Evolutionary conservation across 179 eudicot species (phyloP).

Genomic region (Nepenthes alata): DNA sequence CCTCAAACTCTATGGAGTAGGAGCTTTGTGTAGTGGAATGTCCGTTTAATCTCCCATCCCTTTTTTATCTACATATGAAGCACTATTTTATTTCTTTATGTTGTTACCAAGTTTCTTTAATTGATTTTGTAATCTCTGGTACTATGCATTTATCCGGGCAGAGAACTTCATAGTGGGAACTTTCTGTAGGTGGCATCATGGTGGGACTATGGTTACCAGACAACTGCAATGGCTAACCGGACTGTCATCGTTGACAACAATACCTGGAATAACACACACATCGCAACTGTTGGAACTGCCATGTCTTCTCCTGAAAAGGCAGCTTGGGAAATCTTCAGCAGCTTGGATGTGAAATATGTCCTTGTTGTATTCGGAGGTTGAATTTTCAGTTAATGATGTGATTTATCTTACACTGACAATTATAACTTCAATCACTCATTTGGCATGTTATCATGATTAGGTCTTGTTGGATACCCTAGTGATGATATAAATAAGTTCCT

Average conservation of each 20-base stretch:
- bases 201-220: constrained; percentile 99
- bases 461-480: constrained; percentile 97
- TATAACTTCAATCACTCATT: neutral
- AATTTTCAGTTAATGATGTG: constrained; percentile 16
- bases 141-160: neutral
- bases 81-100: too few relatives aligned
- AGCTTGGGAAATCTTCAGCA: constrained; percentile 87
- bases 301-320: constrained; percentile 99
- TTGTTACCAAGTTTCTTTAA: neutral
- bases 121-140: neutral
- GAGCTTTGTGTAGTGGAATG: too few relatives aligned
- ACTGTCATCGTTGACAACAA: constrained; percentile 97
- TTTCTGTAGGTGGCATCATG: constrained; percentile 77
- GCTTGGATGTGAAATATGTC: constrained; percentile 93
- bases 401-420: neutral
- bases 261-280: constrained; percentile 99
- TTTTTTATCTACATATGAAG: too few relatives aligned
- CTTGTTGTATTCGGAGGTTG: constrained; percentile 96
- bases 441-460: constrained; percentile 26
- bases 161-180: neutral
- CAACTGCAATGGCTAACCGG: constrained; percentile 98
- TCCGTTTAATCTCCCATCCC: too few relatives aligned
- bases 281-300: constrained; percentile 98
- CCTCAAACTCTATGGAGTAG: too few relatives aligned
- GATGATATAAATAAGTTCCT: constrained; percentile 94